Base-by-base conservation (phyloP, 331 rosid genomes). In the Ulmus americana region DNA sequence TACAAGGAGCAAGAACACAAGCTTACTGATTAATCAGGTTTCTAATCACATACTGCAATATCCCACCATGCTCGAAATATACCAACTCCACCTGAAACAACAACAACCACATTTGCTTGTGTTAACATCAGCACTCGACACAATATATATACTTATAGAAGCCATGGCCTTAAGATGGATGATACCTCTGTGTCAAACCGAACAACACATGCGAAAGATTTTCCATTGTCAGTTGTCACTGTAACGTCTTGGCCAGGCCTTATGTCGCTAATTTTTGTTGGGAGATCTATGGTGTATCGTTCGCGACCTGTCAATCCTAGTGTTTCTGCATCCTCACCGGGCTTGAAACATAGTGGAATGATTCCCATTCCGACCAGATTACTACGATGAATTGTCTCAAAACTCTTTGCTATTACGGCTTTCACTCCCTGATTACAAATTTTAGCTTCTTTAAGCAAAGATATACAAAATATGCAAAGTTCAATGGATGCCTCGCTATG, bases 301-400 rank as follows among this genome's bases (percentile, higher is more conserved):
- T 90, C 95, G 10, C 81, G 95, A 67, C 97, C 96, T 7, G 88
- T 88, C 84, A 91, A 76, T 68, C 95, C 91, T 5, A 88, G 76
- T 28, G 86, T 69, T 18, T 91, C 95, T 0, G 95, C 88, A 70
- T 91, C 97, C 76, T 91, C 91, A 1, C 95, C 86, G 0, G 90
- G 39, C 79, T 91, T 91, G 86, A 80, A 91, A 68, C 95, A 82
- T 59, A 88, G 95, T 49, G 97, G 97, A 71, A 85, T 70, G 63
- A 91, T 81, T 18, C 97, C 96, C 95, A 91, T 88, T 38, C 96
- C 97, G 1, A 88, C 97, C 85, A 91, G 74, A 70, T 91, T 91
- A 74, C 96, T 88, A 62, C 95, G 91, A 74, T 90, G 97, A 77
- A 90, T 90, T 71, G 90, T 82, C 80, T 88, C 91, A 6, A 91